These are phyloP conservation scores for Biancaea sappan DNA, from an alignment of 306 rosid genomes.

Conservation along the genomic window DNA sequence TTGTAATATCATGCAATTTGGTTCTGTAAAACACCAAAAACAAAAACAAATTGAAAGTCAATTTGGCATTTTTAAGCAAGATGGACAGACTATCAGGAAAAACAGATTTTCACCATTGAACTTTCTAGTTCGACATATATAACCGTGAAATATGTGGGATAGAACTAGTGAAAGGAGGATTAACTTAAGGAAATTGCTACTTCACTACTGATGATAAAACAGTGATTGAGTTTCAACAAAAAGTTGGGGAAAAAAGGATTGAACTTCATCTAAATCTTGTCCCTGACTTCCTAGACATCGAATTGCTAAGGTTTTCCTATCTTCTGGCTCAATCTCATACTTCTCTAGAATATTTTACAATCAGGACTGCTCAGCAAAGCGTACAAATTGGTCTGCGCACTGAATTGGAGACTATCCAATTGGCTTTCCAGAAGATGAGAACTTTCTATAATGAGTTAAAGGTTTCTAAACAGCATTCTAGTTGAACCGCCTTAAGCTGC, in stretches of 20 bases:
- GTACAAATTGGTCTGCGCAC: background rate
- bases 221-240: background rate
- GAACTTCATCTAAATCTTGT: background rate
- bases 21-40: constrained; percentile 44
- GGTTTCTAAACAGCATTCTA: constrained; percentile 1
- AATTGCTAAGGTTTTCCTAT: constrained; percentile 14
- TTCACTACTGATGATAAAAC: constrained; percentile 11
- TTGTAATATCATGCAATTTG: constrained; percentile 40
- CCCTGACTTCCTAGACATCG: background rate
- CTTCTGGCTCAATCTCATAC: constrained; percentile 10
- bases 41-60: constrained; percentile 26
- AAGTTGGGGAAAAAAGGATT: background rate
- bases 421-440: constrained; percentile 28
- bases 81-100: constrained; percentile 21
- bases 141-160: background rate
- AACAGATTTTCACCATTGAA: background rate
- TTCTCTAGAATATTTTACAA: background rate
- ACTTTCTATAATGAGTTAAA: background rate
- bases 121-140: background rate
- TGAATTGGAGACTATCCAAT: background rate
- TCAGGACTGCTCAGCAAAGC: constrained; percentile 5
- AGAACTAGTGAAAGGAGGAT: constrained; percentile 9
- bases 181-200: background rate
- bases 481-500: background rate
- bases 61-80: constrained; percentile 28